Conservation (phyloP, 2,329 filamentous ascomycete species). For the Fusarium bactridioides region DNA sequence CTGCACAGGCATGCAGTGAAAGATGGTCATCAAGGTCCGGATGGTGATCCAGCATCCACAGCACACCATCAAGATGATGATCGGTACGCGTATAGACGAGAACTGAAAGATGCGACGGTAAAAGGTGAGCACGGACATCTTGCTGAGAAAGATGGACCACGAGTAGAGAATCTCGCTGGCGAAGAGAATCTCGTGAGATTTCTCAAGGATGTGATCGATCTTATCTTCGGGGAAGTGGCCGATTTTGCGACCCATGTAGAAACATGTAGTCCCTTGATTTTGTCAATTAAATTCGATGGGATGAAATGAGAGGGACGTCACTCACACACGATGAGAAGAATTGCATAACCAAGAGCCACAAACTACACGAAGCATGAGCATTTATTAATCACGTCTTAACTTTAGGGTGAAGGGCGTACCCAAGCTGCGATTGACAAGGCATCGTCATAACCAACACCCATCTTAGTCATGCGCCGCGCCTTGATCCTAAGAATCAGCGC, state of each 20-base stretch:
- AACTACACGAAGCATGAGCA: constrained; percentile 5
- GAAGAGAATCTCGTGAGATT: constrained; percentile 24
- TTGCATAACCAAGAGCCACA: constrained; percentile 22
- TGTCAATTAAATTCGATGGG: background rate
- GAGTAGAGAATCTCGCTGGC: constrained; percentile 34
- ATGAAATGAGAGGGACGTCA: background rate
- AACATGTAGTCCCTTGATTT: constrained; percentile 14
- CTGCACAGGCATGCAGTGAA: constrained; percentile 27
- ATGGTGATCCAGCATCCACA: constrained; percentile 41
- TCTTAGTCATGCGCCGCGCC: constrained; percentile 34
- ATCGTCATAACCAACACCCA: constrained; percentile 33
- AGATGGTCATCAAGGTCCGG: constrained; percentile 30
- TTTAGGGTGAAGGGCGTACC: constrained; percentile 3
- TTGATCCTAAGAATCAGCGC: constrained; percentile 28
- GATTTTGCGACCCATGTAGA: constrained; percentile 23
- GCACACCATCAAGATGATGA: constrained; percentile 35
- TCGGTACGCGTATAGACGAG: constrained; percentile 40
- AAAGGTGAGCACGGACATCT: constrained; percentile 42
- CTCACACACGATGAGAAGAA: constrained; percentile 26
- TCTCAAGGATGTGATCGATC: constrained; percentile 20
- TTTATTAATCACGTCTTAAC: background rate
- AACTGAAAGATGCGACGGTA: constrained; percentile 43
- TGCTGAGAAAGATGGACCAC: constrained; percentile 41
- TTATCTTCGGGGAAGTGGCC: background rate
- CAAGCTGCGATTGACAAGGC: constrained; percentile 25